These are phyloP conservation scores for Microcyclospora pomicola DNA, from an alignment of 2,329 filamentous ascomycete species.

Conservation along the genomic window DNA sequence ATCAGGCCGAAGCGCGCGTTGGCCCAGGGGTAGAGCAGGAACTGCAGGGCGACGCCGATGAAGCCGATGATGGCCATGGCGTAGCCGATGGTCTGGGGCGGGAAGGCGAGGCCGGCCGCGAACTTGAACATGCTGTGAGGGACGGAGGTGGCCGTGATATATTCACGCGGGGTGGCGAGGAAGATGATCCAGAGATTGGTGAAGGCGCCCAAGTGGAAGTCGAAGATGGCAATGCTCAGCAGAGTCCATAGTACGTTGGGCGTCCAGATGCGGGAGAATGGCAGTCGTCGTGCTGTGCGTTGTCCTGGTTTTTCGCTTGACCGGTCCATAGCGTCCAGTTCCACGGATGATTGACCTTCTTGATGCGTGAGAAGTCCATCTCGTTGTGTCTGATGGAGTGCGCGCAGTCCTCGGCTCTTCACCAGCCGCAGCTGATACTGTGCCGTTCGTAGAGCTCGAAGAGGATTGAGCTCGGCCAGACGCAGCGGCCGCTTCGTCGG, in stretches of 20 bases:
- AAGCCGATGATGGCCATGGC: constrained; percentile 64
- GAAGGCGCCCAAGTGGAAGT: constrained; percentile 63
- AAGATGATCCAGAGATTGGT: constrained; percentile 66
- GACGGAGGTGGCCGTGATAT: constrained; percentile 22
- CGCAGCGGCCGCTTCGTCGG: constrained; percentile 17
- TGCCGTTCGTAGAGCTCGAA: constrained; percentile 8
- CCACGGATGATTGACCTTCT: constrained; percentile 17
- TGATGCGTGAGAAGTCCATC: constrained; percentile 18
- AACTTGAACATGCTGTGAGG: constrained; percentile 41
- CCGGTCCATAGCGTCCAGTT: constrained; percentile 24
- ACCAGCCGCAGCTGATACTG: constrained; percentile 10
- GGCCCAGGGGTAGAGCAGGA: constrained; percentile 55
- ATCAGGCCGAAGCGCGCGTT: constrained; percentile 55
- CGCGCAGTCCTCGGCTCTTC: constrained; percentile 17
- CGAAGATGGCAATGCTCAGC: constrained; percentile 52
- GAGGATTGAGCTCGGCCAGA: constrained; percentile 13
- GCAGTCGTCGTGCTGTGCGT: constrained; percentile 26
- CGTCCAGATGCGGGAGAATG: constrained; percentile 39
- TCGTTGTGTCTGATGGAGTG: constrained; percentile 12
- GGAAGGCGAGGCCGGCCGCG: constrained; percentile 60
- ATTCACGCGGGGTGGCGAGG: constrained; percentile 52
- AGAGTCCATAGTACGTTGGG: constrained; percentile 43
- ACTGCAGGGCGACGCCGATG: constrained; percentile 60
- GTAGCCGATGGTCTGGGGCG: constrained; percentile 56
- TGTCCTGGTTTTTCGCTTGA: constrained; percentile 11